Conservation (phyloP, 2,329 filamentous ascomycete genomes). For the Monosporascus sp. region DNA sequence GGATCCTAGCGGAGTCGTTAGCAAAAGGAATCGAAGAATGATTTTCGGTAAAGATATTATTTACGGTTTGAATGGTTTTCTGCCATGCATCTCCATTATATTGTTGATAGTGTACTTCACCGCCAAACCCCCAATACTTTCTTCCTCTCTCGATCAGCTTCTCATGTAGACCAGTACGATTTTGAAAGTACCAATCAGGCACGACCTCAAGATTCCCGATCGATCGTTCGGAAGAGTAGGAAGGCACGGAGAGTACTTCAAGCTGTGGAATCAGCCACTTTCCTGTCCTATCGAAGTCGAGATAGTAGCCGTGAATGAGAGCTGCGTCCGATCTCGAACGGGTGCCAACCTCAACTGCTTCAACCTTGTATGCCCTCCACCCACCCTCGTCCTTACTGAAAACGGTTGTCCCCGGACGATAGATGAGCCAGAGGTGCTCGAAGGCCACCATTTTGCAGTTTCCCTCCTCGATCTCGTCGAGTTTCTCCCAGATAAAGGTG, state of each 20-base stretch:
- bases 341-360: slow-evolving; percentile 3
- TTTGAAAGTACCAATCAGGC: slow-evolving; percentile 6
- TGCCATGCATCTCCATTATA: no score
- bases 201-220: slow-evolving; percentile 8
- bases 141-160: slow-evolving; percentile 1
- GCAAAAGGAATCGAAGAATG: no score
- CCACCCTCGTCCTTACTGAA: slow-evolving; percentile 7
- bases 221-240: slow-evolving; percentile 7
- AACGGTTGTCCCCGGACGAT: slow-evolving; percentile 6
- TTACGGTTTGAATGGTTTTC: no score
- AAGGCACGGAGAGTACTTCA: slow-evolving; percentile 4
- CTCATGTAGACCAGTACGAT: neutral
- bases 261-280: slow-evolving; percentile 7
- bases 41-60: no score
- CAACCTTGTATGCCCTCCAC: slow-evolving; percentile 13
- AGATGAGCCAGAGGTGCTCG: slow-evolving; percentile 10
- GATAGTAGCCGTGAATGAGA: slow-evolving; percentile 9
- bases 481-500: no score
- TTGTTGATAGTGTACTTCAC: no score
- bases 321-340: neutral
- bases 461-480: no score
- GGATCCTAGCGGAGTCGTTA: no score
- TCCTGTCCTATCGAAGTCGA: slow-evolving; percentile 12
- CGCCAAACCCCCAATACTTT: no score
- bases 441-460: no score